Percentiles rank a stretch among this genome's conserved stretches.
phyloP scores from a whole-genome alignment of 306 rosid species.

The Purshia tridentata region DNA sequence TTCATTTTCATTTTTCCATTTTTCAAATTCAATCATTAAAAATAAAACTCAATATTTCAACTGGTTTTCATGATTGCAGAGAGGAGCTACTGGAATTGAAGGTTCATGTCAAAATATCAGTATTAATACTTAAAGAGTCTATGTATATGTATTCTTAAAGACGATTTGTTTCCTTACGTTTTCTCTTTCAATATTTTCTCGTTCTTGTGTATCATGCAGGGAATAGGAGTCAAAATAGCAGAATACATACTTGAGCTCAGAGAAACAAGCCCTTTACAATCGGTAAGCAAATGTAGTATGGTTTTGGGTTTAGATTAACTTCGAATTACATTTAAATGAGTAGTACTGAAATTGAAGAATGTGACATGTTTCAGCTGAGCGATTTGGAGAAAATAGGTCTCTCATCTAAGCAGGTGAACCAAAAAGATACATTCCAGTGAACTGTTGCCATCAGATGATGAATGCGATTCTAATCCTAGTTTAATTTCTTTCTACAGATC shows the following conservation, averaged over 20 bases:
- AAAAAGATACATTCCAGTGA: neutral
- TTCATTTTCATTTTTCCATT: constrained; percentile 4
- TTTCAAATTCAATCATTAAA: neutral
- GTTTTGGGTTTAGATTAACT: neutral
- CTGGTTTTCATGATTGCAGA: constrained; percentile 42
- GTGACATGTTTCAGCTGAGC: constrained; percentile 52
- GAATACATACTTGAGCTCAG: constrained; percentile 81
- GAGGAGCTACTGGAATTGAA: constrained; percentile 73
- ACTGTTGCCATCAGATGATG: neutral
- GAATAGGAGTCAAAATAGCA: constrained; percentile 80
- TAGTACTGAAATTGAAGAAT: constrained; percentile 10
- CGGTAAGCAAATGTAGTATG: constrained; percentile 45
- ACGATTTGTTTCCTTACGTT: neutral
- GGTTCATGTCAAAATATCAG: constrained; percentile 39
- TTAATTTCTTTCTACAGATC: constrained; percentile 36
- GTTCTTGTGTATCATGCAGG: constrained; percentile 43
- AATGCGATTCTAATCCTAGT: neutral
- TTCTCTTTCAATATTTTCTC: constrained; percentile 13
- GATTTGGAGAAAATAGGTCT: constrained; percentile 94
- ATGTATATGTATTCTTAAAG: neutral
- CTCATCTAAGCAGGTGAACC: constrained; percentile 79
- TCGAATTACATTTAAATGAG: neutral
- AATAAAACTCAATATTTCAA: neutral
- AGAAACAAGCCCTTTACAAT: constrained; percentile 74
- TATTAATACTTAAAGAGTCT: neutral